These are phyloP conservation scores for Acanthochlamys bracteata DNA, from an alignment of 106 monocot genomes.

Conservation along the genomic window DNA sequence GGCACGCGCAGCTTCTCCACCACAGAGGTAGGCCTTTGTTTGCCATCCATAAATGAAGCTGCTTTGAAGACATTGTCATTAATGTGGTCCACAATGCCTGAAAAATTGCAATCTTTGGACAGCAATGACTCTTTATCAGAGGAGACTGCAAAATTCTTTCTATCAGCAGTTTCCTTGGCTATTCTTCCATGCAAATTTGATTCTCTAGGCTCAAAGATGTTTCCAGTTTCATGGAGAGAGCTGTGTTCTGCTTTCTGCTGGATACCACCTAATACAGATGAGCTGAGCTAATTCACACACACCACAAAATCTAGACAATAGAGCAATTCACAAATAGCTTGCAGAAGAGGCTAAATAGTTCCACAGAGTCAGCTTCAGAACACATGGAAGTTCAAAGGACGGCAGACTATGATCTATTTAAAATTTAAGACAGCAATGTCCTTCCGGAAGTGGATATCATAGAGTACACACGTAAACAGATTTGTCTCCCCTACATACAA, in stretches of 20 bases:
- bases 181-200: neutral
- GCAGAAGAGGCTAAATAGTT: too few relatives aligned
- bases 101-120: too few relatives aligned
- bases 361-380: too few relatives aligned
- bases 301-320: too few relatives aligned
- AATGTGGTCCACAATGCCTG: too few relatives aligned
- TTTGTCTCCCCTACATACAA: too few relatives aligned
- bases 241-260: constrained; percentile 15
- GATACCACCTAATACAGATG: constrained; percentile 34
- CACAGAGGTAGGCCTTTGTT: neutral
- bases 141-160: neutral
- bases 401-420: too few relatives aligned
- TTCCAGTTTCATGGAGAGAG: neutral
- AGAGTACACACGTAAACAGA: too few relatives aligned
- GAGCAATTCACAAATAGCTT: too few relatives aligned
- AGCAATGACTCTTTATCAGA: neutral
- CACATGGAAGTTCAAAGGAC: too few relatives aligned
- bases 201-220: neutral
- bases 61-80: neutral
- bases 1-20: neutral
- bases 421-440: too few relatives aligned
- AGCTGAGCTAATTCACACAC: neutral
- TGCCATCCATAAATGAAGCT: neutral
- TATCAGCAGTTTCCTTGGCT: neutral
- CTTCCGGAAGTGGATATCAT: too few relatives aligned